Evolutionary conservation across 805 yeast genomes (phyloP).

Genomic region (Yarrowia alimentaria): DNA sequence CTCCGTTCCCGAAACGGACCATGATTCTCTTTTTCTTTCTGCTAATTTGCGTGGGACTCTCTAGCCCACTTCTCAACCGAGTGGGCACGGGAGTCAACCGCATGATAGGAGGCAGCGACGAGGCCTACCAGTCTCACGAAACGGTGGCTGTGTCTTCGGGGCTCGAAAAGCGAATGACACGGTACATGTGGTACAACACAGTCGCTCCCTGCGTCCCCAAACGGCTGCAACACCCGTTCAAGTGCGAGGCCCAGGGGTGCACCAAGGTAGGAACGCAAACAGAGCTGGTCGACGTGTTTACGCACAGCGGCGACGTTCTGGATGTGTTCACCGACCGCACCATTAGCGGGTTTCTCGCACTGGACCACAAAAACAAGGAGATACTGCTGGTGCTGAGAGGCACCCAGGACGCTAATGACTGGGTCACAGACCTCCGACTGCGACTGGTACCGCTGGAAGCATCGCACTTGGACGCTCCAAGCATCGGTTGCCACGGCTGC

Average conservation of each 20-base stretch:
- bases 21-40: constrained; percentile 9
- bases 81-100: neutral
- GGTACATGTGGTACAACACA: constrained; percentile 23
- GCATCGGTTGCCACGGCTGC: neutral
- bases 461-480: neutral
- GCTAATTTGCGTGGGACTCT: neutral
- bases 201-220: constrained; percentile 21
- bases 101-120: constrained; percentile 8
- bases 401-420: constrained; percentile 5
- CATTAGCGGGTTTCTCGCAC: constrained; percentile 17
- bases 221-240: constrained; percentile 6
- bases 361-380: constrained; percentile 7
- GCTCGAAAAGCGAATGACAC: neutral
- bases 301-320: neutral
- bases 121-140: neutral
- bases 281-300: constrained; percentile 14
- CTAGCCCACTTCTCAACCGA: neutral
- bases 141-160: neutral
- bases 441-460: constrained; percentile 1
- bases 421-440: constrained; percentile 10
- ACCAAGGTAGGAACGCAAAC: constrained; percentile 2
- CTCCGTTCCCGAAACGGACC: neutral
- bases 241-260: constrained; percentile 9
- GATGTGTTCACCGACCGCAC: constrained; percentile 1
- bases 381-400: constrained; percentile 1